Evolutionary conservation across 805 yeast species (phyloP), one percentile per base, ranked within the genome.

Genomic region (Isabelozyma gotoi): DNA sequence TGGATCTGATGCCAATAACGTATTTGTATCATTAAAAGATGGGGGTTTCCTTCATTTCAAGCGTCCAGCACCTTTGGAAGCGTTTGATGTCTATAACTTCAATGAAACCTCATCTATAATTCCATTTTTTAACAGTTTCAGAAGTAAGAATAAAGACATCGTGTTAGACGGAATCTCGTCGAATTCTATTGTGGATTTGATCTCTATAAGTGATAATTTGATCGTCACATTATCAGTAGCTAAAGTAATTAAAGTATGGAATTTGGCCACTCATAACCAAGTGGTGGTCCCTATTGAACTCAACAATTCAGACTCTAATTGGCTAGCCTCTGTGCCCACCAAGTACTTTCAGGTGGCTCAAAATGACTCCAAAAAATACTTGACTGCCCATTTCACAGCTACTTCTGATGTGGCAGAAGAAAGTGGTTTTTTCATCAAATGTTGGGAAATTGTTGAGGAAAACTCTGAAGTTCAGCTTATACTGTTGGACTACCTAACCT

Each of bases 11-110:
- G 48, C 65, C 0, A 53, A 57, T 2, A 71, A 75, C 36, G 56
- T 81, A 7, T 58, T 89, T 3, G 80, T 85, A 0, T 72, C 88
- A 4, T 68, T 90, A 39, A 73, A 74, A 36, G 96, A 91, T 63
- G 97, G 97, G 19, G 88, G 91, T 1, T 59, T 90, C 34, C 63
- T 88, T 39, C 82, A 81, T 36, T 67, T 85, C 44, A 52, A 54
- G 29, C 67, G 81, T 50, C 33, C 50, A 0, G 20, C 44, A 80
- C 61, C 77, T 8, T 59, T 71, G 20, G 50, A 47, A 3, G 68
- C 62, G 18, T 59, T 67, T 34, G 78, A 66, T 44, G 78, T 77
- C 7, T 61, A 59, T 36, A 63, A 80, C 20, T 85, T 85, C 59
- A 76, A 73, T 45, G 90, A 84, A 35, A 36, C 55, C 4, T 47